Percentiles rank a stretch among this genome's conserved stretches.
Conservation (phyloP, 108 stramenopile genomes). For the Discostella stelligeroides region DNA sequence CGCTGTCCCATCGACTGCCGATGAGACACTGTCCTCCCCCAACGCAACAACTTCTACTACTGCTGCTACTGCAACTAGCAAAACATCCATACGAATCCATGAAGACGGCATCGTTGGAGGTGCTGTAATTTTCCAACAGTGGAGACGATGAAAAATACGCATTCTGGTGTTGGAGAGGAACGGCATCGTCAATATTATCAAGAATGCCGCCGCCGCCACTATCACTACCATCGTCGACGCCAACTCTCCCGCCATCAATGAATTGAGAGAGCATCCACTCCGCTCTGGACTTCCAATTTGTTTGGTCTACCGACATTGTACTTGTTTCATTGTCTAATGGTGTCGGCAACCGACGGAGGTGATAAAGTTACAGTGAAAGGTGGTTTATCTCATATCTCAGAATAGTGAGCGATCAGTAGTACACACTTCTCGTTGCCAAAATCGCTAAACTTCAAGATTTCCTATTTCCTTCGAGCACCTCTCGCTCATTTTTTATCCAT, state of each 20-base stretch:
- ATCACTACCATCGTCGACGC: background rate
- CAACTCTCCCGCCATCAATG: constrained; percentile 11
- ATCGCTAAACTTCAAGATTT: too few species aligned
- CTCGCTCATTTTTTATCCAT: too few species aligned
- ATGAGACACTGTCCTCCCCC: too few species aligned
- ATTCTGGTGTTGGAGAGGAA: background rate
- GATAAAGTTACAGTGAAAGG: too few species aligned
- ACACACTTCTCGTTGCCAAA: too few species aligned
- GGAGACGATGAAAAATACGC: background rate
- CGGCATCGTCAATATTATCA: background rate
- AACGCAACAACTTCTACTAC: background rate
- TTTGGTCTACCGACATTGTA: constrained; percentile 14
- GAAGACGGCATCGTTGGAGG: constrained; percentile 4
- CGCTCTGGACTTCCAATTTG: constrained; percentile 37
- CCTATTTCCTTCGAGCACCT: too few species aligned
- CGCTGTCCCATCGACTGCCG: background rate
- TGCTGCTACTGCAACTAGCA: background rate
- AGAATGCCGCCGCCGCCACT: background rate
- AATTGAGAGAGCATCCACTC: constrained; percentile 40
- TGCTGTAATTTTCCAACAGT: constrained; percentile 26
- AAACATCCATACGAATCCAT: background rate
- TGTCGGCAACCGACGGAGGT: too few species aligned
- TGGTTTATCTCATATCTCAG: too few species aligned
- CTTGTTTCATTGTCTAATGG: too few species aligned
- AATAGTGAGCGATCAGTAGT: too few species aligned